phyloP scores from a whole-genome alignment of 257 asterid genomes.

The Jaltomata sinuosa region DNA sequence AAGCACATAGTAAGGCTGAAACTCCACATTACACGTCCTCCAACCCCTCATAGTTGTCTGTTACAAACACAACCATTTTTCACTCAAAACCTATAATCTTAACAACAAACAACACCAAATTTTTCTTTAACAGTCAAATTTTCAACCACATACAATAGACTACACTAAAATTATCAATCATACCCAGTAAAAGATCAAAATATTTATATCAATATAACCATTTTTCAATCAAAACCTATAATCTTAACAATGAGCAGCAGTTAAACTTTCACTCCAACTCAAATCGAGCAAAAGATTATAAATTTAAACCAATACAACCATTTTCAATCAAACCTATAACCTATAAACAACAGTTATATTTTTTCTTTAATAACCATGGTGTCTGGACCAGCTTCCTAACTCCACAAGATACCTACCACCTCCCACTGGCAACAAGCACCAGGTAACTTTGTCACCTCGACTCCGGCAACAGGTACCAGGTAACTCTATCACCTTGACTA shows the following conservation, averaged over 20 bases:
- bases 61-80: not conserved
- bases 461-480: no score
- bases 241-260: not conserved
- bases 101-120: not conserved
- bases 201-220: not conserved
- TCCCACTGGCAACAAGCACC: no score
- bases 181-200: not conserved
- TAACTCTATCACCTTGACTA: no score
- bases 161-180: not conserved
- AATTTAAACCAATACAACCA: not conserved
- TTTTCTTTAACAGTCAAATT: not conserved
- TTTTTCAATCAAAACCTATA: not conserved
- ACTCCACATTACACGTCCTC: conserved; percentile 58
- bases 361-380: no score
- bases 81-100: not conserved
- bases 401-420: no score
- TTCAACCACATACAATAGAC: not conserved
- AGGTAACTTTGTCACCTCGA: no score
- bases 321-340: not conserved
- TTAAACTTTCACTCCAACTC: not conserved
- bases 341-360: not conserved
- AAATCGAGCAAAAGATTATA: not conserved
- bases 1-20: conserved; percentile 61
- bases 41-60: conserved; percentile 66
- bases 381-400: no score